phyloP scores from a whole-genome alignment of 352 stramenopile species.

The Halophytophthora batemanensis region DNA sequence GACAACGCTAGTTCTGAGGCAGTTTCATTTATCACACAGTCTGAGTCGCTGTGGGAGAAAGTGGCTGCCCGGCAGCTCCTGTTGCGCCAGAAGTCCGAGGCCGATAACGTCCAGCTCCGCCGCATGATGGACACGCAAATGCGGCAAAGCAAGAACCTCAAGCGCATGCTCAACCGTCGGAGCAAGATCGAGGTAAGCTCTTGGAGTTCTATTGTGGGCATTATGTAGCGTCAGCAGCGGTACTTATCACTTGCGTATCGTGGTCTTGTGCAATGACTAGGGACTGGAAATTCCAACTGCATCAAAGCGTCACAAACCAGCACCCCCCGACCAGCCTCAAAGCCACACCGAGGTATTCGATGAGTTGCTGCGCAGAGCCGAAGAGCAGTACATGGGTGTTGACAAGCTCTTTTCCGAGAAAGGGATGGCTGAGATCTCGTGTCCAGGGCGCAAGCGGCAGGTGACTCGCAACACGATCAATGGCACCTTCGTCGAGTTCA shows the following conservation, averaged over 20 bases:
- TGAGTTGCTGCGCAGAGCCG: slow-evolving; percentile 13
- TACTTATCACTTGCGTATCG: neutral
- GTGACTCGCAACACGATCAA: slow-evolving; percentile 5
- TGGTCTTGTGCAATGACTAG: neutral
- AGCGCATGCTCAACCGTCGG: slow-evolving; percentile 26
- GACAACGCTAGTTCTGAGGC: too few relatives aligned
- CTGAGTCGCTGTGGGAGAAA: slow-evolving; percentile 20
- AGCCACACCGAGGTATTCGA: slow-evolving; percentile 14
- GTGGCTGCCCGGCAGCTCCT: slow-evolving; percentile 16
- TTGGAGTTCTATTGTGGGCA: neutral
- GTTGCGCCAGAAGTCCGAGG: slow-evolving; percentile 13
- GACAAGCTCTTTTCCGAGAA: slow-evolving; percentile 14
- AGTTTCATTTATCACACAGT: neutral
- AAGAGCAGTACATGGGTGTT: slow-evolving; percentile 10
- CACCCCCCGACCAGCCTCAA: neutral
- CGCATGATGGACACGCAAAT: slow-evolving; percentile 23
- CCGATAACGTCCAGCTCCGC: slow-evolving; percentile 20
- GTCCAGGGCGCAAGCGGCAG: slow-evolving; percentile 15
- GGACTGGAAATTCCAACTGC: slow-evolving; percentile 14
- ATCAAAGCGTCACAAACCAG: slow-evolving; percentile 15
- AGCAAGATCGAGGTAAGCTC: slow-evolving; percentile 21
- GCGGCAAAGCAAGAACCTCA: slow-evolving; percentile 22
- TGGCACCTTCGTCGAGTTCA: slow-evolving; percentile 19
- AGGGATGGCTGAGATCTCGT: slow-evolving; percentile 9
- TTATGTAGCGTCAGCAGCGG: neutral